Evolutionary conservation across 805 yeast species (phyloP).

Genomic region (Candida tibetensis): DNA sequence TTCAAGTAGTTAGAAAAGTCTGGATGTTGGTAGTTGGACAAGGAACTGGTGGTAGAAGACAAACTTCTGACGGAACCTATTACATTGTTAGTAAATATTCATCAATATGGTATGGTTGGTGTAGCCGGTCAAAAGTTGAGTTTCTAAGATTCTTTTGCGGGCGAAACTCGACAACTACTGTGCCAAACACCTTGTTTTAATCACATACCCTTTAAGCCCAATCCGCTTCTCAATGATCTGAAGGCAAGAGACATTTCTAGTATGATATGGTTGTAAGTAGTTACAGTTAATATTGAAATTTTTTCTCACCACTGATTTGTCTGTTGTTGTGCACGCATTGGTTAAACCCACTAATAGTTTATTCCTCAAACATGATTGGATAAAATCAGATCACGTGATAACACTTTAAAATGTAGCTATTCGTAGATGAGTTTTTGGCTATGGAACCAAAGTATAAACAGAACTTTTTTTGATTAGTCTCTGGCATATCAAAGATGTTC

Average conservation of each 20-base stretch:
- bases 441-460: no score
- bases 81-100: constrained; percentile 4
- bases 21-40: constrained; percentile 86
- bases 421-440: no score
- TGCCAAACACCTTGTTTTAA: background rate
- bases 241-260: constrained; percentile 33
- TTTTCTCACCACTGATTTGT: constrained; percentile 4
- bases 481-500: no score
- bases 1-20: constrained; percentile 80
- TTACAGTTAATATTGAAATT: constrained; percentile 4
- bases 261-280: background rate
- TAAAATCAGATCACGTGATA: constrained; percentile 1
- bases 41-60: constrained; percentile 50
- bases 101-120: no score
- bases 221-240: constrained; percentile 44
- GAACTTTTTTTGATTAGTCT: no score
- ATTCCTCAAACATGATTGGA: constrained; percentile 7
- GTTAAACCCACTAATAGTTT: constrained; percentile 3
- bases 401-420: no score
- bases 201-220: constrained; percentile 38
- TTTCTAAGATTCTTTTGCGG: no score
- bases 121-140: no score
- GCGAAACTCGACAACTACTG: background rate
- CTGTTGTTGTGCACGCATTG: background rate
- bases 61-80: constrained; percentile 46